Evolutionary conservation across 108 stramenopile genomes (phyloP), one percentile per base, ranked within the genome.

Genomic region (Discostella stelligeroides): DNA sequence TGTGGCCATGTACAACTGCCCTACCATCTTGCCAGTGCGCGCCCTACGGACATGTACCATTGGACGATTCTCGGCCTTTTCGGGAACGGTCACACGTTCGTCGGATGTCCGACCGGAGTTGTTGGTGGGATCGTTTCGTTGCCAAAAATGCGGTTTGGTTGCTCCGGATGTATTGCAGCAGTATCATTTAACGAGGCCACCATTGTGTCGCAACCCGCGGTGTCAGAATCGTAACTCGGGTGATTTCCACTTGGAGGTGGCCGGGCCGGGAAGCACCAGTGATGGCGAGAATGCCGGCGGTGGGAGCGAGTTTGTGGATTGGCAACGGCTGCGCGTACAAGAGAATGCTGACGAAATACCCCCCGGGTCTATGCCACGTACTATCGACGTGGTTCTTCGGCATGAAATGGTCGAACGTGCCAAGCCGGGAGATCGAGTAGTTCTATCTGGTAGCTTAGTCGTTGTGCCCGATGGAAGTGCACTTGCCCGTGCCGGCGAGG

Each of bases 31-130:
- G 28, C 82, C 88, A 20, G 70, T 98, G 14, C 86, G 98, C 15
- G 59, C 84, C 11, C 53, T 98, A 48, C 73, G 86, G 29, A 95
- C 88, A 0, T 91, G 86, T 59, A 73, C 84, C 8, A 85, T 98
- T 63, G 96, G 96, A 9, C 60, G 80, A 7, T 79, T 98, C 27
- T 59, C 82, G 18, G 68, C 88, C 48, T 66, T 97, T 30, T 75
- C 77, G 8, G 99, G 96, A 27, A 98, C 98, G 0, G 96, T 99
- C 17, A 99, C 99, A 15, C 83, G 99, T 20, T 90, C 97, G 11
- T 90, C 89, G 9, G 99, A 99, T 38, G 98, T 99, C 27, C 82
- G 98, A 9, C 99, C 99, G n/a, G 99, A 99, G 86, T 85, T 99
- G 3, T 63, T 98, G 30, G 81, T 82, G 24, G 99, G 91, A 25